These are phyloP conservation scores for Termitomyces sp. DNA, from an alignment of 768 basidiomycete species.

Conservation along the genomic window DNA sequence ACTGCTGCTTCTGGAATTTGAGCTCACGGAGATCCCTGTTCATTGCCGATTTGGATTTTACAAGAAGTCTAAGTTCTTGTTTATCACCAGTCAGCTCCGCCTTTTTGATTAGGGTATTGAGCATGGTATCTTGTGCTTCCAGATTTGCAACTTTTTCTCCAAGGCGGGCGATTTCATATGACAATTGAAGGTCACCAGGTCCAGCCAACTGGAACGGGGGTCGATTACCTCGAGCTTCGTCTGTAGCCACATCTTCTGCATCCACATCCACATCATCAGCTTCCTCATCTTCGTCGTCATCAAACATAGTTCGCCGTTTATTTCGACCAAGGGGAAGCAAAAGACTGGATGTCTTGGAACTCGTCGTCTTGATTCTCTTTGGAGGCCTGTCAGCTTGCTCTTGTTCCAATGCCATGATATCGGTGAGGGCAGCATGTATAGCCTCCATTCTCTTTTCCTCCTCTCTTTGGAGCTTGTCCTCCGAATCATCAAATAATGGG, in stretches of 20 bases:
- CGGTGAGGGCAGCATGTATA: slow-evolving; percentile 91
- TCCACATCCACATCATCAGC: slow-evolving; percentile 39
- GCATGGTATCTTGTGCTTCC: slow-evolving; percentile 74
- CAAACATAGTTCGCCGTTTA: slow-evolving; percentile 26
- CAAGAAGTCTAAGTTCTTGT: slow-evolving; percentile 78
- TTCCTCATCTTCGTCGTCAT: slow-evolving; percentile 39
- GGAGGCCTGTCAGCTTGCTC: slow-evolving; percentile 24
- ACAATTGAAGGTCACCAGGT: slow-evolving; percentile 86
- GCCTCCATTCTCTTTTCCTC: slow-evolving; percentile 90
- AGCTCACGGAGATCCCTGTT: slow-evolving; percentile 78
- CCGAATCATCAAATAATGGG: slow-evolving; percentile 78
- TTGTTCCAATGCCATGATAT: slow-evolving; percentile 87
- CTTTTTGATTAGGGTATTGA: slow-evolving; percentile 87
- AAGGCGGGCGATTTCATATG: slow-evolving; percentile 79
- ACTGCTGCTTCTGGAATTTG: slow-evolving; percentile 87
- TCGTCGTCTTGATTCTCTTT: background rate
- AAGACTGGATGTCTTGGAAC: slow-evolving; percentile 5
- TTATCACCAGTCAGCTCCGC: slow-evolving; percentile 91
- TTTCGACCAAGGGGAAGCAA: slow-evolving; percentile 3
- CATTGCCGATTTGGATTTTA: slow-evolving; percentile 77
- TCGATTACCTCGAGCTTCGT: slow-evolving; percentile 35
- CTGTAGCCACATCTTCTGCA: slow-evolving; percentile 33
- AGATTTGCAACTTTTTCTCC: slow-evolving; percentile 70
- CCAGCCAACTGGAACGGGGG: slow-evolving; percentile 70
- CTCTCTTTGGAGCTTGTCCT: slow-evolving; percentile 61